Evolutionary conservation across 139 green algal species (phyloP), one percentile per base, ranked within the genome.

Genomic region (Gonium pectorale): DNA sequence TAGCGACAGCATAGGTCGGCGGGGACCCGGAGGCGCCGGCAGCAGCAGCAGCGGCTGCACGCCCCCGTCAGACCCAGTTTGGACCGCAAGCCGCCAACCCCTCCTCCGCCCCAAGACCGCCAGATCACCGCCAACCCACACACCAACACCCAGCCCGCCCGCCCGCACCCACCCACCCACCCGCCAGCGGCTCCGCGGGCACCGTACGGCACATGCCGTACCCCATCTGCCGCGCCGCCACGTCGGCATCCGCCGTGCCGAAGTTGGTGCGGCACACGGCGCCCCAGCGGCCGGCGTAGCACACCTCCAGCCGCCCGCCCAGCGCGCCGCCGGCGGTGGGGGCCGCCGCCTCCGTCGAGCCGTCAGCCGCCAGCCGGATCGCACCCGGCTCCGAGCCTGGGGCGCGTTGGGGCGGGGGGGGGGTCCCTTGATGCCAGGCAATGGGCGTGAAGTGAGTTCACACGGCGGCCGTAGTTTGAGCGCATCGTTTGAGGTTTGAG

Each of bases 221-320:
- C 5, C 74, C 74, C 54, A 82, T 9, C 74, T 82, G 74, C 22
- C 74, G 56, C 31, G 59, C 71, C 35, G 74, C 74, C 29, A 82
- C 38, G 4, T 13, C 51, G 37, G 54, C 73, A 43, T 81, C 73
- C 29, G 24, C 15, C 17, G 40, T 31, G 17, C 46, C 46, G 35
- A 52, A 81, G 37, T 64, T 69, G 38, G 29, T 1, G n/a, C 60
- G 59, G 41, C 74, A 82, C 74, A 82, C 74, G 5, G 74, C 74
- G 13, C 74, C 74, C 74, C 74, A 82, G 40, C 33, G 59, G 17
- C 59, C 59, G 7, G 22, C 35, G 40, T 82, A 82, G 74, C 74
- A 82, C 29, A 82, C 74, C 74, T 82, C 59, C 59, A 71, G 21
- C n/a, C 59, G 56, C 31, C 74, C 74, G 17, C 13, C 27, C 21